Conservation (phyloP, 805 yeast genomes). For the Suhomyces sp. region DNA sequence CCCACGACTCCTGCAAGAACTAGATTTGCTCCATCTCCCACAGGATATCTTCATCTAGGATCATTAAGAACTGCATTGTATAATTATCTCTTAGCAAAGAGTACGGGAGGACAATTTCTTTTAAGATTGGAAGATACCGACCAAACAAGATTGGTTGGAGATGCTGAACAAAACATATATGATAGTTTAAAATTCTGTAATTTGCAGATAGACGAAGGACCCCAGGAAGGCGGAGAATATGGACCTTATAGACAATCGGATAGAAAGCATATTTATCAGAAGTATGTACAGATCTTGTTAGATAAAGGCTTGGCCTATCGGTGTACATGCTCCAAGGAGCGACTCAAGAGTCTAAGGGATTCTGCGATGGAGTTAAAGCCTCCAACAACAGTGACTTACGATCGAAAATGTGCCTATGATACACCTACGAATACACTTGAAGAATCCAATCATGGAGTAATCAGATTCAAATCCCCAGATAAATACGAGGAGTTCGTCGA, state of each 20-base stretch:
- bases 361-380: conserved; percentile 76
- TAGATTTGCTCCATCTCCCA: conserved; percentile 97
- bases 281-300: conserved; percentile 57
- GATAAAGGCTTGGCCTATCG: conserved; percentile 75
- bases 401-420: conserved; percentile 65
- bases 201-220: conserved; percentile 79
- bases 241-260: conserved; percentile 90
- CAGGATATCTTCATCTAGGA: conserved; percentile 93
- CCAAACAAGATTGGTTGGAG: conserved; percentile 69
- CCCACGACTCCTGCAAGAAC: conserved; percentile 68
- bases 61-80: conserved; percentile 91
- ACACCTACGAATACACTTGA: conserved; percentile 18
- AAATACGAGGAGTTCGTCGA: conserved; percentile 68
- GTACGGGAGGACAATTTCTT: conserved; percentile 77
- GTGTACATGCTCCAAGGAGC: conserved; percentile 81
- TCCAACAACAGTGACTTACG: conserved; percentile 91
- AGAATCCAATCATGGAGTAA: conserved; percentile 41
- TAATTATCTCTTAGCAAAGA: conserved; percentile 77
- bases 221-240: conserved; percentile 51
- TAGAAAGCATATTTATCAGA: conserved; percentile 61
- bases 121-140: conserved; percentile 93
- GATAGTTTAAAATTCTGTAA: conserved; percentile 78
- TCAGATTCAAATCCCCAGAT: conserved; percentile 78
- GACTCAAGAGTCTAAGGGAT: conserved; percentile 65
- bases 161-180: conserved; percentile 81